A percentile compares a stretch with the other conserved stretches of the same genome.
These are phyloP conservation scores for Fusarium decemcellulare DNA, from an alignment of 2,329 filamentous ascomycete genomes.

Conservation along the genomic window DNA sequence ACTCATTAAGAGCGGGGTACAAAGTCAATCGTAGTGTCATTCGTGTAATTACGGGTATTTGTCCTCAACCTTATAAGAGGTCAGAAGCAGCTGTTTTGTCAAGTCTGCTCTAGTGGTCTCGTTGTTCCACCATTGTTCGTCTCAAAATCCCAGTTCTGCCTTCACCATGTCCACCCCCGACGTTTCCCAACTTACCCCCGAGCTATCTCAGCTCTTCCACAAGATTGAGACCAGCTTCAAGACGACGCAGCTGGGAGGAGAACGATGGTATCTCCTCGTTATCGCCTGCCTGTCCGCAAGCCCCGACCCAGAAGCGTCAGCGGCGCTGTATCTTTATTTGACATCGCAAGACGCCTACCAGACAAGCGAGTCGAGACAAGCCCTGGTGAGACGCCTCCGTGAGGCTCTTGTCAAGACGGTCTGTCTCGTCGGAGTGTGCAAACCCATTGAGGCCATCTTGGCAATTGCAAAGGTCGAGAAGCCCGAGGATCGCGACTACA, in stretches of 20 bases:
- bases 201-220: conserved; percentile 29
- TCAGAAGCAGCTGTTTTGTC: too few species aligned
- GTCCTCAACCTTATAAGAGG: too few species aligned
- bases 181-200: conserved; percentile 8
- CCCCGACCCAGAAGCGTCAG: conserved; percentile 35
- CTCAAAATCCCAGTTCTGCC: neutral
- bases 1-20: too few species aligned
- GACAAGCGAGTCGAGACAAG: conserved; percentile 59
- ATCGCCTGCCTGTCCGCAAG: conserved; percentile 37
- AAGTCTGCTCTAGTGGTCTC: too few species aligned
- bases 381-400: conserved; percentile 65
- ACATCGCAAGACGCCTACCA: conserved; percentile 57
- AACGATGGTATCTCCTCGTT: conserved; percentile 39
- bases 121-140: too few species aligned
- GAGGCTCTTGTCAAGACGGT: conserved; percentile 73
- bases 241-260: conserved; percentile 24
- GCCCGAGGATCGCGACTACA: conserved; percentile 70
- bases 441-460: conserved; percentile 72
- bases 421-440: conserved; percentile 72
- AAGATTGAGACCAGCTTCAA: conserved; percentile 34
- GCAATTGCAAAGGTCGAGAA: conserved; percentile 66
- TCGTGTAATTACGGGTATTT: too few species aligned
- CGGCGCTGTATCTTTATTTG: conserved; percentile 43
- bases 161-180: conserved; percentile 19
- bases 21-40: too few species aligned